phyloP scores from a whole-genome alignment of 78 protist species.

The Tieghemostelium lacteum region DNA sequence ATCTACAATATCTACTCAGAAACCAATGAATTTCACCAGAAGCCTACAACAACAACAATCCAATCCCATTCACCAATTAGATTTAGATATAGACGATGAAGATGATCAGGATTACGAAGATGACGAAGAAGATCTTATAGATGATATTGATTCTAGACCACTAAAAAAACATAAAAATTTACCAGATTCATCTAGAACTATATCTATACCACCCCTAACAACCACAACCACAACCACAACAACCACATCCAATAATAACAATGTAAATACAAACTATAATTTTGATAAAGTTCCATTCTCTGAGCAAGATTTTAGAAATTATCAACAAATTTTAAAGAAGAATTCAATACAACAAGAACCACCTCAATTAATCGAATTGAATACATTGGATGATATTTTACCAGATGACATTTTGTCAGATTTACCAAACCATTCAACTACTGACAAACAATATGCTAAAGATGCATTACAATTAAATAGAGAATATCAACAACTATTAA shows the following conservation, averaged over 20 bases:
- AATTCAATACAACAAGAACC: not conserved
- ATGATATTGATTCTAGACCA: not conserved
- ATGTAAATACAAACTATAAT: not conserved
- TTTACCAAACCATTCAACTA: not conserved
- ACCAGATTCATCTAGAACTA: not conserved
- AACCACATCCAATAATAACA: not conserved
- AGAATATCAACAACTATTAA: constrained; percentile 10
- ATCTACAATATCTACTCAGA: not conserved
- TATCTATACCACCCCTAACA: not conserved
- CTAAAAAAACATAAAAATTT: too few relatives aligned
- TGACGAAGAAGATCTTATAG: not conserved
- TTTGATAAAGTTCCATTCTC: too few relatives aligned
- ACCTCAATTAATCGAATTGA: not conserved
- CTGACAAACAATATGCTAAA: not conserved
- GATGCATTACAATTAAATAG: not conserved
- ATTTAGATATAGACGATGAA: not conserved
- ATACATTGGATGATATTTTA: not conserved
- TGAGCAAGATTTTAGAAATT: too few relatives aligned
- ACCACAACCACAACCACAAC: not conserved
- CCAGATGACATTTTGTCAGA: not conserved
- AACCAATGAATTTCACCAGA: not conserved
- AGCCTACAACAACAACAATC: constrained; percentile 1
- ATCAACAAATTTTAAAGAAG: too few relatives aligned
- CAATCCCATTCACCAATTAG: too few relatives aligned
- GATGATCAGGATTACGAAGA: not conserved